These are phyloP conservation scores for Stereocaulon alpinum DNA, from an alignment of 495 filamentous ascomycete species.

Conservation along the genomic window DNA sequence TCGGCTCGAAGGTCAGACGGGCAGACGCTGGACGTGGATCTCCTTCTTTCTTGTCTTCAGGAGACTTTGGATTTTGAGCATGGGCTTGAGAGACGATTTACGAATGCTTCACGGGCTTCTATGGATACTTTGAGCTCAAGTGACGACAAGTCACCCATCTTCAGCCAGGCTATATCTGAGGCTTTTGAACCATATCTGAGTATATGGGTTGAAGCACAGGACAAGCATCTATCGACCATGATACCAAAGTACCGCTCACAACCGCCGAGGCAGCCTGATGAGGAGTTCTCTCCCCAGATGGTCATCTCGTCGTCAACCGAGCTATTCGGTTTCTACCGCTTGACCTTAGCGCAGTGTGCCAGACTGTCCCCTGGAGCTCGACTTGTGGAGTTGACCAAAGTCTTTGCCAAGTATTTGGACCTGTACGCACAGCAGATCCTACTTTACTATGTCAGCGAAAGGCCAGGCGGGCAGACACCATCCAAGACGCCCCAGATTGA, in stretches of 20 bases:
- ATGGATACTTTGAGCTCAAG: conserved; percentile 82
- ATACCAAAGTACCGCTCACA: conserved; percentile 85
- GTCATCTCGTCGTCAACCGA: conserved; percentile 92
- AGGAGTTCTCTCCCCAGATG: conserved; percentile 84
- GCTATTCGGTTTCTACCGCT: conserved; percentile 91
- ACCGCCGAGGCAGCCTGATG: conserved; percentile 67
- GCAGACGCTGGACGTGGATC: conserved; percentile 78
- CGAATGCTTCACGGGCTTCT: conserved; percentile 67
- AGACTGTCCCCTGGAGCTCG: conserved; percentile 86
- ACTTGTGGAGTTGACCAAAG: conserved; percentile 74
- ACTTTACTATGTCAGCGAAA: conserved; percentile 62
- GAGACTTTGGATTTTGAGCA: conserved; percentile 98
- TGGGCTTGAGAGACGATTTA: conserved; percentile 73
- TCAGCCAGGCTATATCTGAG: conserved; percentile 88
- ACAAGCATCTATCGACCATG: conserved; percentile 74
- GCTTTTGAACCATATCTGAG: conserved; percentile 96
- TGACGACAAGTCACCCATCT: conserved; percentile 66
- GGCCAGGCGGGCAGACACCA: conserved; percentile 37
- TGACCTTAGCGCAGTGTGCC: conserved; percentile 84
- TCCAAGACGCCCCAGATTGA: conserved; percentile 53
- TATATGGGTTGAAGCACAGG: conserved; percentile 93
- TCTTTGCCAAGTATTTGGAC: conserved; percentile 86
- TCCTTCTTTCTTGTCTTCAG: conserved; percentile 83
- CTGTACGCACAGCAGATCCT: conserved; percentile 92
- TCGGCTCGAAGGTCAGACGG: conserved; percentile 72